phyloP scores from a whole-genome alignment of 2,329 filamentous ascomycete species.

The Dothiorella sarmentorum region DNA sequence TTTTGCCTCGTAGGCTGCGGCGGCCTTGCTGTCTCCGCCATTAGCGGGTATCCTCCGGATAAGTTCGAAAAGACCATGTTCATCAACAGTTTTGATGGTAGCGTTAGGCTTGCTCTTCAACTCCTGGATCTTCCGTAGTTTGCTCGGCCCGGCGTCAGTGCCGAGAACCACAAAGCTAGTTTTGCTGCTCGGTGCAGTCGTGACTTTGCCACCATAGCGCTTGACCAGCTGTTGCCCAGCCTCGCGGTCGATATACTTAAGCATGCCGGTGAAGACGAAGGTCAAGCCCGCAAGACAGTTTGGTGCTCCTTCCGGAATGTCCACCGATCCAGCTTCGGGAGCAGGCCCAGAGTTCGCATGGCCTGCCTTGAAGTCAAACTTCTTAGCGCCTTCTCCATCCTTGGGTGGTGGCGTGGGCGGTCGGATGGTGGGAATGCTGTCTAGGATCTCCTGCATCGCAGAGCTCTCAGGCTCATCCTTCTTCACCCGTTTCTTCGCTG shows the following conservation, averaged over 20 bases:
- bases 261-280: constrained; percentile 92
- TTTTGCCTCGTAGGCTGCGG: constrained; percentile 80
- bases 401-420: constrained; percentile 72
- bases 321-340: constrained; percentile 58
- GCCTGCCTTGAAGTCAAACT: constrained; percentile 74
- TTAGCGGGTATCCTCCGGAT: constrained; percentile 78
- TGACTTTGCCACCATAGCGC: constrained; percentile 89
- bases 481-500: constrained; percentile 55
- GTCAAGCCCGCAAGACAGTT: constrained; percentile 86
- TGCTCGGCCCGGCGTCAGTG: constrained; percentile 86
- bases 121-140: constrained; percentile 79
- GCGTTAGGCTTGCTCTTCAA: no score
- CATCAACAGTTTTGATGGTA: constrained; percentile 94
- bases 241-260: constrained; percentile 76
- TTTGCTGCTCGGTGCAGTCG: constrained; percentile 79
- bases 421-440: constrained; percentile 78
- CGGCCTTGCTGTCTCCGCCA: constrained; percentile 83
- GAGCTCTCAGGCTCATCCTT: constrained; percentile 67
- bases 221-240: constrained; percentile 86
- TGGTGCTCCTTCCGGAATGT: constrained; percentile 77
- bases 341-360: constrained; percentile 49
- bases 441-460: constrained; percentile 76
- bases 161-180: constrained; percentile 93
- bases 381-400: constrained; percentile 53
- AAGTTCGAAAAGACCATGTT: constrained; percentile 84